Conservation (phyloP, 768 basidiomycete species). For the Boletus rubropictus region DNA sequence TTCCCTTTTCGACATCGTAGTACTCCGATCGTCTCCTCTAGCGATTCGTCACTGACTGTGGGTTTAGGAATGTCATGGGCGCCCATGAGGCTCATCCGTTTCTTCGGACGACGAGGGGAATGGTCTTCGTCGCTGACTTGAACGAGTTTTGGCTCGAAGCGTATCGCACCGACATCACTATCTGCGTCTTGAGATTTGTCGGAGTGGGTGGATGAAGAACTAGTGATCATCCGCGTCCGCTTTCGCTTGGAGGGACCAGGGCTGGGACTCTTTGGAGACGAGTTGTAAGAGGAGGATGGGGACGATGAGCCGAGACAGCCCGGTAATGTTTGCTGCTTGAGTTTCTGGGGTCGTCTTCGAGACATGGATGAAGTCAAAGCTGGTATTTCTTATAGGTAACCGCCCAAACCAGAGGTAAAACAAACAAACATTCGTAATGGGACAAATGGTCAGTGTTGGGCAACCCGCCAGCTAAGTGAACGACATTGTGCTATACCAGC, state of each 20-base stretch:
- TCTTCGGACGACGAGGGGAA: constrained; percentile 24
- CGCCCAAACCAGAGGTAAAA: too few species aligned
- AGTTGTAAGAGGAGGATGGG: constrained; percentile 14
- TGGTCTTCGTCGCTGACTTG: constrained; percentile 24
- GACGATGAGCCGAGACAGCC: constrained; percentile 31
- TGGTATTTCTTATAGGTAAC: too few species aligned
- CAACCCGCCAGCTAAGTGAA: neutral
- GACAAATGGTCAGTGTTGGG: neutral
- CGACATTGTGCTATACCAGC: neutral
- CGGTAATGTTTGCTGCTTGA: constrained; percentile 43
- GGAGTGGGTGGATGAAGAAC: constrained; percentile 12
- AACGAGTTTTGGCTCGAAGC: constrained; percentile 36
- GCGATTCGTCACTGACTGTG: constrained; percentile 20
- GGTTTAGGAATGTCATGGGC: constrained; percentile 12
- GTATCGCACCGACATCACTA: constrained; percentile 48
- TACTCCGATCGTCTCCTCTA: constrained; percentile 13
- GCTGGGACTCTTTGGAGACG: neutral
- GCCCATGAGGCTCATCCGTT: constrained; percentile 9
- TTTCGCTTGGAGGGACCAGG: constrained; percentile 11
- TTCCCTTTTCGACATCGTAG: constrained; percentile 22
- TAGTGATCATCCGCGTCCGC: constrained; percentile 10
- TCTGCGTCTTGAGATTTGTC: constrained; percentile 28
- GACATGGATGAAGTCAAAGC: constrained; percentile 1
- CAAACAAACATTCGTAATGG: too few species aligned
- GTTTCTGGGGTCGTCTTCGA: constrained; percentile 20